Evolutionary conservation across 352 stramenopile species (phyloP).

Genomic region (Pythium rishiriense): DNA sequence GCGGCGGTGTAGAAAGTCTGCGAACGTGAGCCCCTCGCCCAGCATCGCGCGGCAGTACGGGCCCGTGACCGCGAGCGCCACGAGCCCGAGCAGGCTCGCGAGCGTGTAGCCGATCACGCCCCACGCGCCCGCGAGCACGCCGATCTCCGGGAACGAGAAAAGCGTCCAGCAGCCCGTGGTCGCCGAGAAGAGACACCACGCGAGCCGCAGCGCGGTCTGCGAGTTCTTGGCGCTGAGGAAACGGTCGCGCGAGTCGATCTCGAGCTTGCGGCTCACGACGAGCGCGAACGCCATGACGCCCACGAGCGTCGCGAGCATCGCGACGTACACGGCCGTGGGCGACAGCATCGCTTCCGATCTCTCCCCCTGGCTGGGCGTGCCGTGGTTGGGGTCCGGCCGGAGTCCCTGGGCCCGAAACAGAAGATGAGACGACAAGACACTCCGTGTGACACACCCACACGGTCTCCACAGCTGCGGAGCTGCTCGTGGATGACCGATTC

Average conservation of each 20-base stretch:
- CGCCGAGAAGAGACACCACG: conserved; percentile 81
- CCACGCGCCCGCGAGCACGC: conserved; percentile 67
- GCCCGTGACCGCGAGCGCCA: conserved; percentile 14
- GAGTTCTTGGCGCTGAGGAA: conserved; percentile 81
- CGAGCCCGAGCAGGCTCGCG: conserved; percentile 43
- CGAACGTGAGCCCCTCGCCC: conserved; percentile 72
- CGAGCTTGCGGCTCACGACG: conserved; percentile 50
- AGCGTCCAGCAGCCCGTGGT: conserved; percentile 78
- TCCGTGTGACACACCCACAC: too few relatives aligned
- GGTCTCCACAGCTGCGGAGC: too few relatives aligned
- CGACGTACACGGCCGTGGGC: conserved; percentile 35
- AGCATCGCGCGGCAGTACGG: conserved; percentile 61
- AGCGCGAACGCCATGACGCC: conserved; percentile 67
- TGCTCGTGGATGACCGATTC: too few relatives aligned
- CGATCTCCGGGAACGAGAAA: conserved; percentile 78
- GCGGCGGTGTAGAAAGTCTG: conserved; percentile 62
- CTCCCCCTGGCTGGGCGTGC: not conserved
- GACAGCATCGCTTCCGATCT: conserved; percentile 10
- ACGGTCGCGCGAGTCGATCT: conserved; percentile 50
- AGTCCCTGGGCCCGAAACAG: too few relatives aligned
- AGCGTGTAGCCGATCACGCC: conserved; percentile 78
- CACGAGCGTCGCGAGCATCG: conserved; percentile 65
- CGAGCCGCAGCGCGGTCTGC: conserved; percentile 47
- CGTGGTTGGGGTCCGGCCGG: not conserved
- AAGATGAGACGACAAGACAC: too few relatives aligned